Evolutionary conservation across 2,329 filamentous ascomycete species (phyloP).

Genomic region (Grosmannia huntii): DNA sequence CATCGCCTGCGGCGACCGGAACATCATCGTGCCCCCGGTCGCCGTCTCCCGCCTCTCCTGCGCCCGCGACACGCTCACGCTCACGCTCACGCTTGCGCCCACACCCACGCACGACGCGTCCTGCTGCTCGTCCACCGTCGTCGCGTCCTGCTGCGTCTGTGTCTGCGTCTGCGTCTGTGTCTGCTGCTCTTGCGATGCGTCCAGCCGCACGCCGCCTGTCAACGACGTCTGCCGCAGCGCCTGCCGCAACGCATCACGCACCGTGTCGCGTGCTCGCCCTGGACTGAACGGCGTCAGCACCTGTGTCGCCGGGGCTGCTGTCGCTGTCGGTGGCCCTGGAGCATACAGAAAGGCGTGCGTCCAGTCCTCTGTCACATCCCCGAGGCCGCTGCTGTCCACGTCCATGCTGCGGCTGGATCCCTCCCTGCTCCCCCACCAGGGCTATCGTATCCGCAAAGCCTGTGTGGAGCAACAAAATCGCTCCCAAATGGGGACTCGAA

Average conservation of each 20-base stretch:
- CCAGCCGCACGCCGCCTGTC: not conserved
- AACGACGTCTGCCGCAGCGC: not conserved
- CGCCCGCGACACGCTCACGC: not conserved
- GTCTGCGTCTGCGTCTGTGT: not conserved
- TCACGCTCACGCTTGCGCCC: not conserved
- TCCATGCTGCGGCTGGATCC: slow-evolving; percentile 4
- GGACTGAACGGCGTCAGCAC: not conserved
- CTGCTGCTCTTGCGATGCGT: not conserved
- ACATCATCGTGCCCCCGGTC: slow-evolving; percentile 5
- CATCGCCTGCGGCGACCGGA: slow-evolving; percentile 7
- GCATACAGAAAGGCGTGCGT: not conserved
- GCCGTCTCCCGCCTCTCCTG: slow-evolving; percentile 6
- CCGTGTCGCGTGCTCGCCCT: not conserved
- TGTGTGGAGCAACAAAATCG: too few relatives aligned
- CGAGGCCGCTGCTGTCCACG: slow-evolving; percentile 1
- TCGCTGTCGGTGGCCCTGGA: not conserved
- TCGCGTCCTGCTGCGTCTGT: not conserved
- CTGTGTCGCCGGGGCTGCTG: not conserved
- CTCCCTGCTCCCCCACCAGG: not conserved
- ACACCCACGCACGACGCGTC: not conserved
- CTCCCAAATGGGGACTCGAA: too few relatives aligned
- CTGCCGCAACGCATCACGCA: not conserved
- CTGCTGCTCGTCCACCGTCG: not conserved
- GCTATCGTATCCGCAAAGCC: not conserved
- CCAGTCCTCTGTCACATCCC: slow-evolving; percentile 5